Percentiles rank a stretch among this genome's conserved stretches.
phyloP scores from a whole-genome alignment of 1,284 basidiomycete genomes.

The Cryptococcus hybrid region DNA sequence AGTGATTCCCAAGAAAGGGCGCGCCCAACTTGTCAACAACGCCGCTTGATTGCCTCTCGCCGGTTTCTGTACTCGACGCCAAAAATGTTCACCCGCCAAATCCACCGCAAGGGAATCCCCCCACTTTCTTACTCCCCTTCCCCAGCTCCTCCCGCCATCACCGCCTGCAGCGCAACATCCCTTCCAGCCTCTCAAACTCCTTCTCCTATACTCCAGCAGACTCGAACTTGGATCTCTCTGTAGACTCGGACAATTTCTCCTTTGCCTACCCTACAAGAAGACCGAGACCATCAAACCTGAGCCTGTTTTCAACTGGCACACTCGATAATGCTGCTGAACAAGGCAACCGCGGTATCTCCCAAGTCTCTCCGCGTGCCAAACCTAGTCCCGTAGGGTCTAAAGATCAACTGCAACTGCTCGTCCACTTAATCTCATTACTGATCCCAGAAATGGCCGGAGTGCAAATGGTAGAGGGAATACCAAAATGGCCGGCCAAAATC shows the following conservation, averaged over 20 bases:
- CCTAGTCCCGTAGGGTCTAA: slow-evolving; percentile 9
- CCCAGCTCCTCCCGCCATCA: slow-evolving; percentile 12
- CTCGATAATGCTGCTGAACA: slow-evolving; percentile 19
- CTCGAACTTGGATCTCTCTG: slow-evolving; percentile 63
- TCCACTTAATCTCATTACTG: no score
- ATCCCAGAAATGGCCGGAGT: slow-evolving; percentile 23
- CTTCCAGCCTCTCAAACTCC: slow-evolving; percentile 60
- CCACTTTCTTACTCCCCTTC: slow-evolving; percentile 1
- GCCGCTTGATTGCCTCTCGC: no score
- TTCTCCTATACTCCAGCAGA: slow-evolving; percentile 75
- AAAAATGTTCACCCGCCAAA: slow-evolving; percentile 6
- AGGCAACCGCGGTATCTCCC: slow-evolving; percentile 31
- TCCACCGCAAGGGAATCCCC: slow-evolving; percentile 1
- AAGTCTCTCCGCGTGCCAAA: slow-evolving; percentile 26
- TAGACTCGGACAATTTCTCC: slow-evolving; percentile 64
- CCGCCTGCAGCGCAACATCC: slow-evolving; percentile 16
- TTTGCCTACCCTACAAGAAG: slow-evolving; percentile 65
- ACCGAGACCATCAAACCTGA: slow-evolving; percentile 59
- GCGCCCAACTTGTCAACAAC: no score
- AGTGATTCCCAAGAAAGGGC: no score
- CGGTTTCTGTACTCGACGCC: no score
- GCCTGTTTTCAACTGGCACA: slow-evolving; percentile 52
- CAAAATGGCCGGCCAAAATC: no score
- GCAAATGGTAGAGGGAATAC: background rate
- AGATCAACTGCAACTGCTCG: background rate